A percentile compares a stretch with the other conserved stretches of the same genome.
Evolutionary conservation across 1,284 basidiomycete genomes (phyloP).

Genomic region (Stereum hirsutum): DNA sequence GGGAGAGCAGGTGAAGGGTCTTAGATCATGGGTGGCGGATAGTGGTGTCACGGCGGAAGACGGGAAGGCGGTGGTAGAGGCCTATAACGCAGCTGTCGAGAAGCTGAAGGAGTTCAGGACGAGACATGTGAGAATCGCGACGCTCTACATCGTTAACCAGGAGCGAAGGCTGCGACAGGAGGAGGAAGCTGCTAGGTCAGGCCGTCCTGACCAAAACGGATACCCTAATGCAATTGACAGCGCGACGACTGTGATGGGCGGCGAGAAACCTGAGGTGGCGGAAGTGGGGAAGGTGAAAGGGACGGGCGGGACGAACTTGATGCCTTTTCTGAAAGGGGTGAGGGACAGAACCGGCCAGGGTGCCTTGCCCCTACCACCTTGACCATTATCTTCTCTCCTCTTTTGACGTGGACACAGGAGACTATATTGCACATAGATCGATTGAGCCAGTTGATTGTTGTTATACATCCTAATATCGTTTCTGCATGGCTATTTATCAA

Average conservation of each 20-base stretch:
- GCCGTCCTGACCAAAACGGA: too few relatives aligned
- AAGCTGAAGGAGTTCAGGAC: slow-evolving; percentile 39
- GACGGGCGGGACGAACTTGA: slow-evolving; percentile 7
- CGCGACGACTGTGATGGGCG: too few relatives aligned
- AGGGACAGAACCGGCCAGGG: slow-evolving; percentile 7
- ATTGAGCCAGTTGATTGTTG: too few relatives aligned
- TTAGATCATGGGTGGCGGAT: too few relatives aligned
- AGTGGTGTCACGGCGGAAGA: slow-evolving; percentile 12
- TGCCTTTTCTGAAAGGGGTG: slow-evolving; percentile 9
- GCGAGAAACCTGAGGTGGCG: not conserved
- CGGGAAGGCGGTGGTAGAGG: slow-evolving; percentile 15
- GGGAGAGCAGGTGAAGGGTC: slow-evolving; percentile 20
- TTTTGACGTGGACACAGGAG: too few relatives aligned
- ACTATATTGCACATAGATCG: too few relatives aligned
- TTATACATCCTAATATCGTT: too few relatives aligned
- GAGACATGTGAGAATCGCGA: slow-evolving; percentile 44
- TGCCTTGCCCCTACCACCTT: too few relatives aligned
- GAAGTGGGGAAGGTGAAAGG: slow-evolving; percentile 1
- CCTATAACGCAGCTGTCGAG: slow-evolving; percentile 36
- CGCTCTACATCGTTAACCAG: slow-evolving; percentile 38
- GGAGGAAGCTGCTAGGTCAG: not conserved
- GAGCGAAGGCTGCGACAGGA: not conserved
- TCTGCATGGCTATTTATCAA: too few relatives aligned
- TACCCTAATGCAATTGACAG: too few relatives aligned
- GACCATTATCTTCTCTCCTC: too few relatives aligned